Evolutionary conservation across 2,329 filamentous ascomycete genomes (phyloP).

Genomic region (Colletotrichum neosansevieriae): DNA sequence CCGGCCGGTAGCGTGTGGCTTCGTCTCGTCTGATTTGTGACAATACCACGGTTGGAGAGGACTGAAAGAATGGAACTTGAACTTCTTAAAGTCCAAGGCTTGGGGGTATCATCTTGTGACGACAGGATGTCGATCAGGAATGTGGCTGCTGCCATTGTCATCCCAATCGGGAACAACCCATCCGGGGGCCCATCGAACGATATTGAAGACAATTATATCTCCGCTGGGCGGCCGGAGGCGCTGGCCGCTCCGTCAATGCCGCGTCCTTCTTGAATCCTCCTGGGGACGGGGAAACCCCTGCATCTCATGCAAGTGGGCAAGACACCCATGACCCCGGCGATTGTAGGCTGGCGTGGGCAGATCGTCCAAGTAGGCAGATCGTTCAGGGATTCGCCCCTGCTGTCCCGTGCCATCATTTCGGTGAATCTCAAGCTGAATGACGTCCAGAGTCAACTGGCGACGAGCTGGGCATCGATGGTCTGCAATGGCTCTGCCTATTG

Average conservation of each 20-base stretch:
- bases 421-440: constrained; percentile 8
- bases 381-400: constrained; percentile 31
- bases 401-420: constrained; percentile 7
- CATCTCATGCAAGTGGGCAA: constrained; percentile 13
- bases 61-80: neutral
- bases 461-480: constrained; percentile 5
- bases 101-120: neutral
- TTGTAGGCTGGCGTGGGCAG: constrained; percentile 27
- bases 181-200: constrained; percentile 13
- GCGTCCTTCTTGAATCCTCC: constrained; percentile 21
- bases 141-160: neutral
- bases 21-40: constrained; percentile 1
- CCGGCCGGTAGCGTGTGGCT: constrained; percentile 13
- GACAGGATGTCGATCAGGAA: neutral
- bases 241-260: constrained; percentile 5
- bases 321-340: constrained; percentile 24
- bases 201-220: constrained; percentile 5
- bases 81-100: too few relatives aligned
- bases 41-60: neutral
- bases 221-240: constrained; percentile 1
- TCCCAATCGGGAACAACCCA: constrained; percentile 5
- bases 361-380: constrained; percentile 39
- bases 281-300: constrained; percentile 17
- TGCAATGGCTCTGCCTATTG: neutral
- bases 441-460: constrained; percentile 12